Percentiles rank a stretch among this genome's conserved stretches.
Evolutionary conservation across 352 stramenopile species (phyloP).

Genomic region (Phytophthora meadii): DNA sequence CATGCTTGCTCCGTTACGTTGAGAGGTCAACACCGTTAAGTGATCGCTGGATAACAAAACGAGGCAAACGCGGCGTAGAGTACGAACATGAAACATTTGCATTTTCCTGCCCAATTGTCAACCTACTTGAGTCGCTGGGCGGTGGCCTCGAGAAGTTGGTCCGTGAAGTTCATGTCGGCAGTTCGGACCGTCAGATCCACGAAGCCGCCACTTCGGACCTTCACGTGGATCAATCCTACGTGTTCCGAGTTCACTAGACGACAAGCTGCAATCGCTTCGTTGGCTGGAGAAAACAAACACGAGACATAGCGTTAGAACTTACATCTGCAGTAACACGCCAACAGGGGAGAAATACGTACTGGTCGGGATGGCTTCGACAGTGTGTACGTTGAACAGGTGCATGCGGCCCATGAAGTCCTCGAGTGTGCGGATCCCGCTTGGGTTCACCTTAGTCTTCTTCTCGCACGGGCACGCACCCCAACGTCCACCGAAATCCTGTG

Average conservation of each 20-base stretch:
- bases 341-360: slow-evolving; percentile 63
- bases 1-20: slow-evolving; percentile 10
- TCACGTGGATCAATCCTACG: slow-evolving; percentile 87
- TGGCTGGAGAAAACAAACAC: slow-evolving; percentile 49
- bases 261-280: slow-evolving; percentile 87
- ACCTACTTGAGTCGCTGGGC: slow-evolving; percentile 73
- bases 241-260: slow-evolving; percentile 84
- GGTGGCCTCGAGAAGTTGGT: slow-evolving; percentile 72
- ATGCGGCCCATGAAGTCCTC: slow-evolving; percentile 87
- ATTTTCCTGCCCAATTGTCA: slow-evolving; percentile 18
- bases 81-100: slow-evolving; percentile 33
- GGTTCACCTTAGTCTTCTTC: slow-evolving; percentile 87
- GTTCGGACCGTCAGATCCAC: slow-evolving; percentile 88
- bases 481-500: slow-evolving; percentile 85
- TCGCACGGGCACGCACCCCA: slow-evolving; percentile 86
- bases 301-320: slow-evolving; percentile 18
- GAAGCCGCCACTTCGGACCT: slow-evolving; percentile 84
- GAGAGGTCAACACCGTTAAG: slow-evolving; percentile 2
- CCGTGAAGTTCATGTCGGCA: slow-evolving; percentile 83
- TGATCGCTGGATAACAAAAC: neutral
- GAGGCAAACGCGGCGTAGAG: slow-evolving; percentile 1
- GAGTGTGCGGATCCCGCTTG: slow-evolving; percentile 79
- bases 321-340: slow-evolving; percentile 1
- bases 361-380: slow-evolving; percentile 82
- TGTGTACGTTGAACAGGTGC: slow-evolving; percentile 82